Evolutionary conservation across 805 yeast genomes (phyloP), one percentile per base, ranked within the genome.

Genomic region (Dipodascus albidus): DNA sequence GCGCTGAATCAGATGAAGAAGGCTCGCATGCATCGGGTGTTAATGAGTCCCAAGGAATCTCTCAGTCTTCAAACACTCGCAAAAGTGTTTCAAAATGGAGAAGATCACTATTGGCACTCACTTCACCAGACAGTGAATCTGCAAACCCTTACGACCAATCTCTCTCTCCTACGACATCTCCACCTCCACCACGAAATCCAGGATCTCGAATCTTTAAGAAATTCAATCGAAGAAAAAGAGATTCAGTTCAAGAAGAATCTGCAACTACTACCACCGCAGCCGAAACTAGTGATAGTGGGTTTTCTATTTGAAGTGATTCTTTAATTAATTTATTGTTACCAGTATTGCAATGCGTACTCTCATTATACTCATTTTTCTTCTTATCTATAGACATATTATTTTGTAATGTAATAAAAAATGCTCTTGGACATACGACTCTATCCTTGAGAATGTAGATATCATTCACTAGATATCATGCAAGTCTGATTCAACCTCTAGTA

Each of bases 81-180:
- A 51, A 50, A 22, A 55, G 50, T 49, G 56, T 57, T 3, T 60
- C 63, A 22, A 57, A 53, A 42, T 60, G 63, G 63, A 51, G 63
- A 24, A 50, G 62, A 21, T 59, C 62, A 11, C 33, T 60, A 17
- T 33, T 59, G 56, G 41, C 54, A 6, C 54, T 58, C 49, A 38
- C 44, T 17, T 38, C 44, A 11, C 44, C 44, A 14, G 44, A 38
- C 20, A 38, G 15, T 38, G 44, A 38, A 6, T n/a, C 20, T 38
- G 44, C 44, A 4, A 38, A 38, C n/a, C 44, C 44, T 38, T 38
- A 38, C n/a, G 44, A 38, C n/a, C 44, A 38, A 38, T n/a, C 17
- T 3, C 44, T 38, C n/a, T 38, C 44, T 14, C 44, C 44, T 38
- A n/a, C 44, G 3, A 27, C 33, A 27, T 27, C 33, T 27, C 33